A percentile compares a stretch with the other conserved stretches of the same genome.
phyloP scores from a whole-genome alignment of 441 rosid genomes.

The Gossypium gossypioides region DNA sequence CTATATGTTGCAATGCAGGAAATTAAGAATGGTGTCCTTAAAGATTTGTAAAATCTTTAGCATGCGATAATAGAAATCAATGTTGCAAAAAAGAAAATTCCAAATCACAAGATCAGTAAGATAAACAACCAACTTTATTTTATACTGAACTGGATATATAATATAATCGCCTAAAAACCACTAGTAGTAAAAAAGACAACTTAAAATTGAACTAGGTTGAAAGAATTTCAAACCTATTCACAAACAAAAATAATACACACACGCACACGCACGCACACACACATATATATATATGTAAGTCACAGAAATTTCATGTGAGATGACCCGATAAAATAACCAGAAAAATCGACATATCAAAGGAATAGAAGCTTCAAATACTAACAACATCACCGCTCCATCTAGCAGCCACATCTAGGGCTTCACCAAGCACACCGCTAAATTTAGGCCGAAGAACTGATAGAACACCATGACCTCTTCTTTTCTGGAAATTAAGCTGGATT shows the following conservation, averaged over 20 bases:
- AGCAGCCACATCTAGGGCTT: conserved; percentile 90
- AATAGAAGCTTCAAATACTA: conserved; percentile 30
- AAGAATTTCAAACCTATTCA: not conserved
- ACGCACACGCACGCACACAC: not conserved
- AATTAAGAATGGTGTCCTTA: not conserved
- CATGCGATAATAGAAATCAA: not conserved
- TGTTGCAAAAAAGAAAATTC: not conserved
- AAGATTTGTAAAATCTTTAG: not conserved
- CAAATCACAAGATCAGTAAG: not conserved
- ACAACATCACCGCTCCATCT: conserved; percentile 99
- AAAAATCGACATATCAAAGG: conserved; percentile 6
- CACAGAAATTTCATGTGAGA: conserved; percentile 4
- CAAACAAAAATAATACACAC: not conserved
- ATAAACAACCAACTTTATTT: not conserved
- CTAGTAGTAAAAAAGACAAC: not conserved
- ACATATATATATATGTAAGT: not conserved
- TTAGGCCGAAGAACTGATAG: conserved; percentile 84
- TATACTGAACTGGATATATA: not conserved
- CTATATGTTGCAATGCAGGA: not conserved
- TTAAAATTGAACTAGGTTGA: not conserved
- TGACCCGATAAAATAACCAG: conserved; percentile 2
- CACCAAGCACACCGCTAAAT: conserved; percentile 95
- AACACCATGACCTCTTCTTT: conserved; percentile 91
- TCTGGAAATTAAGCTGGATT: conserved; percentile 93
- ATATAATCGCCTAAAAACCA: not conserved